Base-by-base conservation (phyloP, 2,329 filamentous ascomycete species). In the Fragosphaeria purpurea region DNA sequence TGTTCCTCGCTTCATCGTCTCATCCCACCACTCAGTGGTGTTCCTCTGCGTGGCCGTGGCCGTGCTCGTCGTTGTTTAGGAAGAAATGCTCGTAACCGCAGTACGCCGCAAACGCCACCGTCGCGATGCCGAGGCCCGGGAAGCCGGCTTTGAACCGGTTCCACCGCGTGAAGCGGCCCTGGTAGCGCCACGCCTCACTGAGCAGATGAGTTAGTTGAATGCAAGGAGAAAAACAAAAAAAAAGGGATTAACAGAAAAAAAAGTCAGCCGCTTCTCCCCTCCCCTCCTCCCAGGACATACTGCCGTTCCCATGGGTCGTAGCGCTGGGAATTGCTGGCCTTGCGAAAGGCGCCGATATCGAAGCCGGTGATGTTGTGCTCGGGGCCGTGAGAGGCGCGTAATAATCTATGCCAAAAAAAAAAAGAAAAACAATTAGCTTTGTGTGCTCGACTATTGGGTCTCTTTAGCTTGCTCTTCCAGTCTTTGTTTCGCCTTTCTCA, bases 181-280 rank as follows among this genome's bases (percentile, higher is more conserved):
- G 83, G 75, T 95, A 96, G 70, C 93, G 80, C 93, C 93, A 98
- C 65, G 86, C 79, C 75, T 98, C 93, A 65, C 93, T 98, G 66
- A 57, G 10, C 4, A 4, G 37, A 7, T 5, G 9, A n/a, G 32
- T 55, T 42, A 40, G 39, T 10, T 7, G 10, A 5, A 37, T 34
- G 13, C 7, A n/a, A 10, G 7, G 9, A 22, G 8, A 7, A 33
- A 5, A 32, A 47, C 6, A 41, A 1, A 12, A 4, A 7, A 8
- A 30, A 7, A 8, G n/a, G 7, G 40, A 32, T n/a, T 12, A 37
- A 12, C 30, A 33, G 33, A 13, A 4, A 6, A 38, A 31, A 1
- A 22, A 22, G 22, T 22, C 22, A 22, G 22, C 22, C 22, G 22
- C 22, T 22, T 22, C 22, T 22, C 22, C 22, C 22, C 22, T 22